A percentile compares a stretch with the other conserved stretches of the same genome.
Evolutionary conservation across 768 basidiomycete genomes (phyloP).

Genomic region (Lanmaoa pseudosensibilis): DNA sequence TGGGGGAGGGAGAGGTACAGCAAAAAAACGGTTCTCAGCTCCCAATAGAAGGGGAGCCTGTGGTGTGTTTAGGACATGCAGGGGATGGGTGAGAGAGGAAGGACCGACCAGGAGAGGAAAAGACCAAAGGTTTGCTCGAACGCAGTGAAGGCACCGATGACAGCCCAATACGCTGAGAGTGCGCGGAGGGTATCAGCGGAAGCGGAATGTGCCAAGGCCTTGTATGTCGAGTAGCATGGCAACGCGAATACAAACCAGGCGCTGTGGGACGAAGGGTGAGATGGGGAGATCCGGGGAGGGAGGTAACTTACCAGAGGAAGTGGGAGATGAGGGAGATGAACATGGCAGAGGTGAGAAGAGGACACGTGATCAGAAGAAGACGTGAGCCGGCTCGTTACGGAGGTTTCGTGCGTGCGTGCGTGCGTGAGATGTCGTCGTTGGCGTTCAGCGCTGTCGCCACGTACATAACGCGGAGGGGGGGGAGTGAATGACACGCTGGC

Average conservation of each 20-base stretch:
- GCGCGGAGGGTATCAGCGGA: conserved; percentile 53
- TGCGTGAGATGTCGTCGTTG: no score
- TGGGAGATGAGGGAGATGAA: conserved; percentile 51
- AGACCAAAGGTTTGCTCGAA: conserved; percentile 64
- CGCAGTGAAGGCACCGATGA: conserved; percentile 58
- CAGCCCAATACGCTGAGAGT: conserved; percentile 64
- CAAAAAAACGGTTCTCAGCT: conserved; percentile 64
- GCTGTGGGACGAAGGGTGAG: conserved; percentile 32
- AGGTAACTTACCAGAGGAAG: conserved; percentile 42
- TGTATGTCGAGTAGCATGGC: conserved; percentile 65
- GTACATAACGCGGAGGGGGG: neutral
- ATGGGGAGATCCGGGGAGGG: neutral
- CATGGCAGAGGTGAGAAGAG: conserved; percentile 37
- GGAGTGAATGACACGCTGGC: conserved; percentile 4
- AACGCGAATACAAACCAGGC: conserved; percentile 72
- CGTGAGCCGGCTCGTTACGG: neutral
- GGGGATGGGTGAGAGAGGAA: neutral
- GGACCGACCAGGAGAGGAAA: conserved; percentile 61
- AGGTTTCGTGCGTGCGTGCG: neutral
- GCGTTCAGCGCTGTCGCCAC: neutral
- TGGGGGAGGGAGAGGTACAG: conserved; percentile 70
- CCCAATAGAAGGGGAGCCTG: conserved; percentile 80
- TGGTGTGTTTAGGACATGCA: conserved; percentile 12
- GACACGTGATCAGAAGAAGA: neutral
- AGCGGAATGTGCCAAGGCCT: conserved; percentile 57